A percentile compares a stretch with the other conserved stretches of the same genome.
Evolutionary conservation across 495 filamentous ascomycete genomes (phyloP).

Genomic region (Aeminium ludgeri): DNA sequence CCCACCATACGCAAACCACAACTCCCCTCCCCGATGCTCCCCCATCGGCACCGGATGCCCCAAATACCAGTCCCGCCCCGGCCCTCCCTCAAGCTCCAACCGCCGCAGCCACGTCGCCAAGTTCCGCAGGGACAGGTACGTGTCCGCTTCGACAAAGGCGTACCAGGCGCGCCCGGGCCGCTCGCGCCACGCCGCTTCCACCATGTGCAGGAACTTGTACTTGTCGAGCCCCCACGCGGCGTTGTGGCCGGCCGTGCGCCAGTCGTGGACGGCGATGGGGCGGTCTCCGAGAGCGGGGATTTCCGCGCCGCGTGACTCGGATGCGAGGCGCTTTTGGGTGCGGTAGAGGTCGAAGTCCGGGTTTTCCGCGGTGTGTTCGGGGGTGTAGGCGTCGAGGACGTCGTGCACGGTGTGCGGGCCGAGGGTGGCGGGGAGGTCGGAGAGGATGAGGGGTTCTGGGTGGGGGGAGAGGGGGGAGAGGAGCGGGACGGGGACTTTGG

Average conservation of each 20-base stretch:
- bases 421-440: conserved; percentile 31
- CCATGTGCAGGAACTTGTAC: conserved; percentile 51
- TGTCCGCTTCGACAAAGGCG: conserved; percentile 50
- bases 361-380: conserved; percentile 20
- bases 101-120: conserved; percentile 38
- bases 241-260: conserved; percentile 1
- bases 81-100: too few relatives aligned
- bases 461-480: conserved; percentile 1
- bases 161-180: conserved; percentile 41
- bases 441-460: conserved; percentile 29
- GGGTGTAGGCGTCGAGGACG: conserved; percentile 25
- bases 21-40: background rate
- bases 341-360: conserved; percentile 29
- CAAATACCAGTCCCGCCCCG: conserved; percentile 32
- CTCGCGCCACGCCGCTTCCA: conserved; percentile 34
- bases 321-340: conserved; percentile 15
- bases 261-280: background rate
- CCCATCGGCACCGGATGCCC: conserved; percentile 27
- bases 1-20: conserved; percentile 38
- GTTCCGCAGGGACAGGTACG: conserved; percentile 46
- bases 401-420: conserved; percentile 26
- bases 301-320: conserved; percentile 1
- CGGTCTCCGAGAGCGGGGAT: background rate
- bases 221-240: conserved; percentile 43
- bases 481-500: conserved; percentile 5